Base-by-base conservation (phyloP, 768 basidiomycete genomes). In the Boletus rex-veris region DNA sequence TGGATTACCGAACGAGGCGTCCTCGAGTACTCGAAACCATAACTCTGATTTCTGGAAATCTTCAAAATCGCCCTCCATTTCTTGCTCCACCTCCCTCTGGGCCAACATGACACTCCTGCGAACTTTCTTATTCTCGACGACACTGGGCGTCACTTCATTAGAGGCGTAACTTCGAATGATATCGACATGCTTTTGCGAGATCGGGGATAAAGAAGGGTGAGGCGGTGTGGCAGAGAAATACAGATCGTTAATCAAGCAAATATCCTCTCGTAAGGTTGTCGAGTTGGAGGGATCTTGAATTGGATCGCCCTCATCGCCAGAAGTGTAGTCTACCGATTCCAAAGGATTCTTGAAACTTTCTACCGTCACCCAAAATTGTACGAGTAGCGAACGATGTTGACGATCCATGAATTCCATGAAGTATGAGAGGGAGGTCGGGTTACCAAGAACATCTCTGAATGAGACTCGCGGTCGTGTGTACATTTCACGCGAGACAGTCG, bases 321-420 rank as follows among this genome's bases (percentile, higher is more conserved):
- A 72, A 4, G 74, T 72, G 14, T 77, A 77, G 59, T 92, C 87
- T 6, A 88, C 80, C 3, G 84, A 81, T 69, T 97, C 95, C 26
- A 99, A 73, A 1, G 97, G 97, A 60, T 96, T 92, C 73, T 98
- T 98, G 80, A 98, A 96, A 53, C 92, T 92, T 73, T 99, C 94
- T 3, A 98, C 91, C 0, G 93, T 92, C 2, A 98, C 76, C 96
- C 96, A 98, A 72, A 98, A 99, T 58, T 98, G 96, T 4, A 97
- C 92, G 10, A 92, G 82, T 12, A 91, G 65, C 12, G 94, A 90
- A 30, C 88, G 83, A 55, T 84, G 80, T 8, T 89, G 82, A 14
- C 97, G 82, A 61, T 98, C 97, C 92, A 98, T 95, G 63, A 92
- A 97, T 74, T 99, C 97, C 86, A 98, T 94, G 73, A 96, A 91